Base-by-base conservation (phyloP, 2,329 filamentous ascomycete genomes). In the Phialophora macrospora region DNA sequence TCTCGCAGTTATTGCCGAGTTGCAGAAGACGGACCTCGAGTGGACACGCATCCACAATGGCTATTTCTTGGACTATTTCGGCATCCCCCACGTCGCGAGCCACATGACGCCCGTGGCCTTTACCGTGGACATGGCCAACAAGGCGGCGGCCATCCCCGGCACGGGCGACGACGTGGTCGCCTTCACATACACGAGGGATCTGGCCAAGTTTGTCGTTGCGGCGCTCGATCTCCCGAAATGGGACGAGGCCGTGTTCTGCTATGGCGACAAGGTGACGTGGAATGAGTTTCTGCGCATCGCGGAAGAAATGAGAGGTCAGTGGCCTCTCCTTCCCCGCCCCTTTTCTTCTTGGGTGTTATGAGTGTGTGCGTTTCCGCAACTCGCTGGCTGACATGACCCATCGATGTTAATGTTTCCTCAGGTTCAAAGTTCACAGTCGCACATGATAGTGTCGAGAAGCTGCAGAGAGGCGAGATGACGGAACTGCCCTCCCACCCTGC, bases 181-280 rank as follows among this genome's bases (percentile, higher is more conserved):
- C 2, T 81, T 84, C 72, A 85, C 83, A 0, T 81, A 84, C 69
- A 82, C 79, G 0, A 73, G 73, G 4, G 84, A 86, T 69, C 74
- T 86, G 48, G 83, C 79, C 2, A 77, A 73, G 41, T 84, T 82
- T 61, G 76, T 84, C 4, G 78, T 77, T 7, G 77, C 75, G 4
- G 63, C 76, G 3, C 68, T 85, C 14, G 77, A 78, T n/a, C 66
- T 80, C 24, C 70, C 77, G 2, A 75, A 75, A 24, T 85, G 84
- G 83, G 78, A 80, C 2, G 74, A 77, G 34, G 24, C 56, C n/a
- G 12, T 49, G 41, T 59, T 48, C 41, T 59, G 56, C 56, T 59
- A 79, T 68, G 80, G 80, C 0, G 81, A 82, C 60, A 75, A 75
- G 48, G 62, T 80, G 17, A 81, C 80, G 0, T 80, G 76, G 71